These are phyloP conservation scores for Tympanopsis confertula DNA, from an alignment of 2,329 filamentous ascomycete genomes.

Conservation along the genomic window DNA sequence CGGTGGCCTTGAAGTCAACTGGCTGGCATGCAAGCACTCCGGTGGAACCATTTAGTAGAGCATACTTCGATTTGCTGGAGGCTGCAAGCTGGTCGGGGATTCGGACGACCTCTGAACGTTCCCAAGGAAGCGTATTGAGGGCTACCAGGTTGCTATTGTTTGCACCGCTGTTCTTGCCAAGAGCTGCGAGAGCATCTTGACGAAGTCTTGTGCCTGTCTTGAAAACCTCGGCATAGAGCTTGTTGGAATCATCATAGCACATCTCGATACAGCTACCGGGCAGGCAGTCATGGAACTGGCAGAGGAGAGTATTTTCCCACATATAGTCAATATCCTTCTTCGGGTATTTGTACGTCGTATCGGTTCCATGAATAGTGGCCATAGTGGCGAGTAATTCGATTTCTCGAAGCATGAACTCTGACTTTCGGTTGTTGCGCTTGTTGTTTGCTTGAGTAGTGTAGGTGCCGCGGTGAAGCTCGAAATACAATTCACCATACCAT, in stretches of 20 bases:
- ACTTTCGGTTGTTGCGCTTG: constrained; percentile 82
- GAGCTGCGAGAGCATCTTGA: constrained; percentile 52
- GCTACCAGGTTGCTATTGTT: constrained; percentile 41
- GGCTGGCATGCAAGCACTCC: no score
- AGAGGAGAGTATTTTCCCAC: constrained; percentile 86
- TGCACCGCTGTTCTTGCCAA: constrained; percentile 38
- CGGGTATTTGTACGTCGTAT: constrained; percentile 72
- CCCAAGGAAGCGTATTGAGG: constrained; percentile 82
- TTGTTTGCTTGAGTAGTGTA: constrained; percentile 98
- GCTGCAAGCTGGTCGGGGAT: constrained; percentile 30
- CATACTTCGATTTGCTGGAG: not conserved
- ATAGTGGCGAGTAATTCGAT: constrained; percentile 80
- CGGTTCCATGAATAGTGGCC: constrained; percentile 53
- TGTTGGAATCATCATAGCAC: constrained; percentile 92
- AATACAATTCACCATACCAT: constrained; percentile 97
- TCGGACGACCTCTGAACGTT: constrained; percentile 61
- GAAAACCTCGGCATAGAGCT: constrained; percentile 78
- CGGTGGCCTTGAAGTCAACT: constrained; percentile 20
- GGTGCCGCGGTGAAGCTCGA: constrained; percentile 90
- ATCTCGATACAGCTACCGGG: constrained; percentile 93
- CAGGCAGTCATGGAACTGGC: constrained; percentile 95
- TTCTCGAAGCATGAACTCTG: constrained; percentile 76
- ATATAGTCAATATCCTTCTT: constrained; percentile 89
- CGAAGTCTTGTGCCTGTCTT: constrained; percentile 62
- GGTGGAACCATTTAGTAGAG: constrained; percentile 17